Conservation (phyloP, 1,284 basidiomycete genomes). For the Ustilago sp. region DNA sequence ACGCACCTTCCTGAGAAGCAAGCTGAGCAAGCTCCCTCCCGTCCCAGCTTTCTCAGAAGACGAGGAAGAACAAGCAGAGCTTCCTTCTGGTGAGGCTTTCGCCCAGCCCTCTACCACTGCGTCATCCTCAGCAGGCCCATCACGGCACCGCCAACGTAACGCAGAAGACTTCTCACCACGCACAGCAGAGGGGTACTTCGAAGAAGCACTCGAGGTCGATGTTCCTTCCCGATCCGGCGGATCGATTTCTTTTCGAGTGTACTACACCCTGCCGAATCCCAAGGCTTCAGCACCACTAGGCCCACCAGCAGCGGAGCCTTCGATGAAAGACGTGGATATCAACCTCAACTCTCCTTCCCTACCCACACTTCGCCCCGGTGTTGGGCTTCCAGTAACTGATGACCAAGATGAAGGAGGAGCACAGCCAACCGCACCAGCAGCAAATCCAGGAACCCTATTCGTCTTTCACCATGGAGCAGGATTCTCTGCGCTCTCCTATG, state of each 20-base stretch:
- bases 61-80: slow-evolving; percentile 19
- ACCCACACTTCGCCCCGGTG: slow-evolving; percentile 54
- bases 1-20: slow-evolving; percentile 47
- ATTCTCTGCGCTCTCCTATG: slow-evolving; percentile 87
- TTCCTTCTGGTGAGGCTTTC: slow-evolving; percentile 10
- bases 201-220: slow-evolving; percentile 64
- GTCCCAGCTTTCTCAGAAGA: slow-evolving; percentile 39
- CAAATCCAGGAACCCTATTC: slow-evolving; percentile 76
- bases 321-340: slow-evolving; percentile 17
- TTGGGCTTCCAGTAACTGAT: slow-evolving; percentile 25
- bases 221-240: slow-evolving; percentile 29
- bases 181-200: slow-evolving; percentile 62
- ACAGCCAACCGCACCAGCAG: slow-evolving; percentile 44
- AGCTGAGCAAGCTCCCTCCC: slow-evolving; percentile 44
- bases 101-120: slow-evolving; percentile 1
- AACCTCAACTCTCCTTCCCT: slow-evolving; percentile 19
- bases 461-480: slow-evolving; percentile 96
- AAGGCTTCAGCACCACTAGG: not conserved
- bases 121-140: not conserved
- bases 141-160: slow-evolving; percentile 9
- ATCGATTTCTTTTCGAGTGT: slow-evolving; percentile 70
- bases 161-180: slow-evolving; percentile 48
- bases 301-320: not conserved
- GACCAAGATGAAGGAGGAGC: slow-evolving; percentile 69
- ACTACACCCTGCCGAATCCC: slow-evolving; percentile 63